phyloP scores from a whole-genome alignment of 1,284 basidiomycete genomes.

The Leccinum angustisporum region DNA sequence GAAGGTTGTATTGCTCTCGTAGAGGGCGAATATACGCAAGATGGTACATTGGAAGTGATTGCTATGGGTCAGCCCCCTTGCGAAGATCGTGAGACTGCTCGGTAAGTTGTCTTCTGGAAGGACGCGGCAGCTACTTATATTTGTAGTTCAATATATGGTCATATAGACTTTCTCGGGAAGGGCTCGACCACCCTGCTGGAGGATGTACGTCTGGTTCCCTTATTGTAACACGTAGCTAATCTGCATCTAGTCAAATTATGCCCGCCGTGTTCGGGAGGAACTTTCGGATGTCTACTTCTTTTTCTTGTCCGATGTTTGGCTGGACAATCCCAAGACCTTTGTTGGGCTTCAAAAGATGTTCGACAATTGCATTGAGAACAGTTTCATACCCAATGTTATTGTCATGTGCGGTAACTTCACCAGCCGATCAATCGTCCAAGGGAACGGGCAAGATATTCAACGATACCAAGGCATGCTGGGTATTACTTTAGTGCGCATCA shows the following conservation, averaged over 20 bases:
- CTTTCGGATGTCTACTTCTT: constrained; percentile 85
- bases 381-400: constrained; percentile 83
- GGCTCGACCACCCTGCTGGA: constrained; percentile 91
- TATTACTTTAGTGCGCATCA: background rate
- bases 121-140: constrained; percentile 6
- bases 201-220: constrained; percentile 60
- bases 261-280: constrained; percentile 62
- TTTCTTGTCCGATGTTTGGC: constrained; percentile 91
- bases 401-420: constrained; percentile 96
- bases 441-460: constrained; percentile 75
- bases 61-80: constrained; percentile 98
- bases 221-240: constrained; percentile 4
- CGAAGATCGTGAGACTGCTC: constrained; percentile 79
- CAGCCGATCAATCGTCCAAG: constrained; percentile 75
- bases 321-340: constrained; percentile 88
- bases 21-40: constrained; percentile 95
- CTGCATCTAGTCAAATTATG: constrained; percentile 51
- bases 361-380: constrained; percentile 88
- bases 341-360: constrained; percentile 82
- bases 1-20: constrained; percentile 95
- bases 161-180: constrained; percentile 92
- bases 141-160: constrained; percentile 82
- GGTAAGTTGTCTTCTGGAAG: constrained; percentile 46
- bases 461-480: constrained; percentile 73
- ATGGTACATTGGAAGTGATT: constrained; percentile 84